These are phyloP conservation scores for Colletotrichum sublineola DNA, from an alignment of 2,329 filamentous ascomycete genomes.

Conservation along the genomic window DNA sequence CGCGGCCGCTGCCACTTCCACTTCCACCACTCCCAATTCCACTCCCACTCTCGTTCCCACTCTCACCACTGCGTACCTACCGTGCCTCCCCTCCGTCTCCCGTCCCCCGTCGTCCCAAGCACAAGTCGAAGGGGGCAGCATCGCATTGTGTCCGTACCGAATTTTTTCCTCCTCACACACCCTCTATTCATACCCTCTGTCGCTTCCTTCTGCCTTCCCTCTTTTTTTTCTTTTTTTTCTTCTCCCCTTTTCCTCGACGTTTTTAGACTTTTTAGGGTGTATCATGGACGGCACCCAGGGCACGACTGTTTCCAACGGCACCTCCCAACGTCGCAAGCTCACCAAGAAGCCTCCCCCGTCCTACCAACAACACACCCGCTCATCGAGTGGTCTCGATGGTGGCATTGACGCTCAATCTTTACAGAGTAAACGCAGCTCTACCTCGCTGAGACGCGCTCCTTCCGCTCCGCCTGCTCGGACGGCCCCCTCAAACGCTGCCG, in stretches of 20 bases:
- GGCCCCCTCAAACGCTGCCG: slow-evolving; percentile 57
- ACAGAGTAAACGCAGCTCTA: slow-evolving; percentile 74
- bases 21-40: background rate
- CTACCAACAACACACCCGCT: slow-evolving; percentile 57
- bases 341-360: slow-evolving; percentile 72
- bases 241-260: slow-evolving; percentile 33
- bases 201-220: slow-evolving; percentile 6
- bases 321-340: slow-evolving; percentile 70
- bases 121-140: slow-evolving; percentile 27
- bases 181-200: slow-evolving; percentile 41
- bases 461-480: slow-evolving; percentile 68
- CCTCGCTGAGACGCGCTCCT: slow-evolving; percentile 71
- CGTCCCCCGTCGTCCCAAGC: slow-evolving; percentile 10
- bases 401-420: slow-evolving; percentile 69
- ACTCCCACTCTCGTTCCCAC: background rate
- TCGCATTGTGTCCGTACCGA: slow-evolving; percentile 31
- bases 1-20: background rate
- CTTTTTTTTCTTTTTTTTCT: background rate
- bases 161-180: slow-evolving; percentile 43
- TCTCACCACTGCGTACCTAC: background rate
- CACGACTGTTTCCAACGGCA: slow-evolving; percentile 57
- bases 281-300: slow-evolving; percentile 63
- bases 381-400: slow-evolving; percentile 66
- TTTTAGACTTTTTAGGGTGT: slow-evolving; percentile 45
- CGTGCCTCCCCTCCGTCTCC: slow-evolving; percentile 2